Conservation (phyloP, 805 yeast species). For the Saccharomycopsis babjevae region DNA sequence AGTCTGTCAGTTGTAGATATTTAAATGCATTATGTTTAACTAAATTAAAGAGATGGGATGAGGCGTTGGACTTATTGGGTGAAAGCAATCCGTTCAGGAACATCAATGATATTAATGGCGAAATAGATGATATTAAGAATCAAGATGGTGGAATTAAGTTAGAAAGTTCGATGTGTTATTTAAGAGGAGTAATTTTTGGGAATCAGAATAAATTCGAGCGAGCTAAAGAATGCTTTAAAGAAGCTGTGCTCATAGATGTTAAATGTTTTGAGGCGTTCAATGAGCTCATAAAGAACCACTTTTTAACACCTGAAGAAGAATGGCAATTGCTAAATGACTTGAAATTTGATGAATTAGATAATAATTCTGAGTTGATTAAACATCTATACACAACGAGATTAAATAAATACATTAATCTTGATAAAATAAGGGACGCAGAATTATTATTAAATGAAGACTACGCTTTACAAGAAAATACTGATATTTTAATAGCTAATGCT, state of each 20-base stretch:
- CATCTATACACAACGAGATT: slow-evolving; percentile 66
- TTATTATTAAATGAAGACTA: slow-evolving; percentile 59
- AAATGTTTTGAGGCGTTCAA: slow-evolving; percentile 91
- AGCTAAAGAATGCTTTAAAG: slow-evolving; percentile 80
- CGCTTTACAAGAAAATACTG: slow-evolving; percentile 57
- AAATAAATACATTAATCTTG: slow-evolving; percentile 58
- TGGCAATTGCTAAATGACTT: slow-evolving; percentile 64
- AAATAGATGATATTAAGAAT: slow-evolving; percentile 27
- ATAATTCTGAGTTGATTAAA: slow-evolving; percentile 71
- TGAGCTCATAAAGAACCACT: slow-evolving; percentile 59
- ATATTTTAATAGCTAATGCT: slow-evolving; percentile 57
- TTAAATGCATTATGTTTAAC: slow-evolving; percentile 66
- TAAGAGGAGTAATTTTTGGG: slow-evolving; percentile 76
- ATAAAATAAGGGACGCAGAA: slow-evolving; percentile 55
- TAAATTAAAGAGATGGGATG: slow-evolving; percentile 72
- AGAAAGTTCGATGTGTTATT: slow-evolving; percentile 77
- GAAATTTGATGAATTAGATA: slow-evolving; percentile 64
- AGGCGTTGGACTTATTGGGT: slow-evolving; percentile 78
- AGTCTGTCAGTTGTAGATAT: slow-evolving; percentile 68
- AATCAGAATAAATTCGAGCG: slow-evolving; percentile 73
- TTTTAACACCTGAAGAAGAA: slow-evolving; percentile 76
- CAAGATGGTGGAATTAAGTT: slow-evolving; percentile 78
- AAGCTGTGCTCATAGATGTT: slow-evolving; percentile 78
- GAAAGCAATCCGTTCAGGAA: slow-evolving; percentile 64
- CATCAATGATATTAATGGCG: slow-evolving; percentile 18